Conservation (phyloP, 2,329 filamentous ascomycete genomes). For the Biscogniauxia mediterranea region DNA sequence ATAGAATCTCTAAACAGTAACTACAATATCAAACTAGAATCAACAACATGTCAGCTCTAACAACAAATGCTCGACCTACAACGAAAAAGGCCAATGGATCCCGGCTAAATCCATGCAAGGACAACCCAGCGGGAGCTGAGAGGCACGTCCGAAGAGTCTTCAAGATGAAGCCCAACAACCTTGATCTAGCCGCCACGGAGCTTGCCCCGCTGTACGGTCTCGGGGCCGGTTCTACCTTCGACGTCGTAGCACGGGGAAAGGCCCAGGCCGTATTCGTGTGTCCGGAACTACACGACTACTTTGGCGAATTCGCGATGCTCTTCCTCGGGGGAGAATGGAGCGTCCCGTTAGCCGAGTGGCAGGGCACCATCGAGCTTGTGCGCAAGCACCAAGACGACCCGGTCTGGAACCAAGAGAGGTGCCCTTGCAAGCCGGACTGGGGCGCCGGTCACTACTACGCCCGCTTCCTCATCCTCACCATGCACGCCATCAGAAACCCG, state of each 20-base stretch:
- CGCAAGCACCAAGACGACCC: constrained; percentile 2
- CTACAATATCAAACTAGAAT: neutral
- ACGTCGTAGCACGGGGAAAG: constrained; percentile 14
- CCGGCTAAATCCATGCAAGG: constrained; percentile 10
- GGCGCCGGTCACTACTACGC: constrained; percentile 23
- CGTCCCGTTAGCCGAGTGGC: constrained; percentile 18
- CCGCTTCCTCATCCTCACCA: constrained; percentile 17
- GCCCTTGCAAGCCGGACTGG: constrained; percentile 2
- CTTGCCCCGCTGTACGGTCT: constrained; percentile 25
- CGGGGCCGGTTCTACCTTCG: constrained; percentile 7
- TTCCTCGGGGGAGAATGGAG: constrained; percentile 16
- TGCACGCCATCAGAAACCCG: constrained; percentile 10
- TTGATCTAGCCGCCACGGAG: constrained; percentile 16
- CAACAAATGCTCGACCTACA: neutral
- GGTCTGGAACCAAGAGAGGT: neutral
- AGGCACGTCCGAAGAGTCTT: constrained; percentile 16
- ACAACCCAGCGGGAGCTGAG: constrained; percentile 15
- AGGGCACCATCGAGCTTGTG: constrained; percentile 10
- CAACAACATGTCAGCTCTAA: neutral
- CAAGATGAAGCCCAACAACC: constrained; percentile 15
- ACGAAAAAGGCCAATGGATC: neutral
- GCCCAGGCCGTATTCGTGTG: constrained; percentile 23
- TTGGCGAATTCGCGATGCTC: constrained; percentile 16
- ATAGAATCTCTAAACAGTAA: neutral
- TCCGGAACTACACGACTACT: constrained; percentile 10